Evolutionary conservation across 2,329 filamentous ascomycete species (phyloP).

Genomic region (Metarhizium anisopliae): DNA sequence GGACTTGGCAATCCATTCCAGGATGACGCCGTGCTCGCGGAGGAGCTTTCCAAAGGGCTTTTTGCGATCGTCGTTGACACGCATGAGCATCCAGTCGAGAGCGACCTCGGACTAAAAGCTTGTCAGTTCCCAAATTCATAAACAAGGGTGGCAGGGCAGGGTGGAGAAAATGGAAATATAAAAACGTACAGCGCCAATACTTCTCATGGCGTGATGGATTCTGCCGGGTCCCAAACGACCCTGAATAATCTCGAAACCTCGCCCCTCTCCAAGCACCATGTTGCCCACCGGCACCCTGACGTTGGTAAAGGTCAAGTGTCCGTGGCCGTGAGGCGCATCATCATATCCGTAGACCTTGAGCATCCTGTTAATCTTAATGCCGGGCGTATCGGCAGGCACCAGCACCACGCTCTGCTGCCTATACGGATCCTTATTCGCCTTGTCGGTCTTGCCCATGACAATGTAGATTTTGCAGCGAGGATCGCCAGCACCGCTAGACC

Average conservation of each 20-base stretch:
- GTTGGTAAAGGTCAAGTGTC: conserved; percentile 81
- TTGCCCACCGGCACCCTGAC: conserved; percentile 78
- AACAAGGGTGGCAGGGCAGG: not conserved
- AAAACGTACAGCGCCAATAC: conserved; percentile 65
- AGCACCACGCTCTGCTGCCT: conserved; percentile 88
- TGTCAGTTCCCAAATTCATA: not conserved
- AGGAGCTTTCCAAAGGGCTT: conserved; percentile 85
- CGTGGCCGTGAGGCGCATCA: conserved; percentile 96
- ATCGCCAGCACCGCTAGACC: conserved; percentile 93
- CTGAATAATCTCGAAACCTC: conserved; percentile 97
- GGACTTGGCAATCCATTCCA: conserved; percentile 89
- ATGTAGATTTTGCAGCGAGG: conserved; percentile 88
- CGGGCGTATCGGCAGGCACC: conserved; percentile 70
- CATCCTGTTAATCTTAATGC: conserved; percentile 91
- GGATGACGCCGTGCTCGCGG: conserved; percentile 82
- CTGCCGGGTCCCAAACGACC: conserved; percentile 90
- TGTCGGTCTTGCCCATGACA: conserved; percentile 89
- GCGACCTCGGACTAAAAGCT: conserved; percentile 63
- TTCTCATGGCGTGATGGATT: conserved; percentile 97
- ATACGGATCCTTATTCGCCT: conserved; percentile 67
- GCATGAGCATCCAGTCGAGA: conserved; percentile 88
- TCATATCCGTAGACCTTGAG: conserved; percentile 91
- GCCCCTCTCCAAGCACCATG: conserved; percentile 85
- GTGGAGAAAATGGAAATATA: not conserved
- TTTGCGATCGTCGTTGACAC: conserved; percentile 87